Evolutionary conservation across 768 basidiomycete species (phyloP), one percentile per base, ranked within the genome.

Genomic region (Hygrophoropsis aurantiaca): DNA sequence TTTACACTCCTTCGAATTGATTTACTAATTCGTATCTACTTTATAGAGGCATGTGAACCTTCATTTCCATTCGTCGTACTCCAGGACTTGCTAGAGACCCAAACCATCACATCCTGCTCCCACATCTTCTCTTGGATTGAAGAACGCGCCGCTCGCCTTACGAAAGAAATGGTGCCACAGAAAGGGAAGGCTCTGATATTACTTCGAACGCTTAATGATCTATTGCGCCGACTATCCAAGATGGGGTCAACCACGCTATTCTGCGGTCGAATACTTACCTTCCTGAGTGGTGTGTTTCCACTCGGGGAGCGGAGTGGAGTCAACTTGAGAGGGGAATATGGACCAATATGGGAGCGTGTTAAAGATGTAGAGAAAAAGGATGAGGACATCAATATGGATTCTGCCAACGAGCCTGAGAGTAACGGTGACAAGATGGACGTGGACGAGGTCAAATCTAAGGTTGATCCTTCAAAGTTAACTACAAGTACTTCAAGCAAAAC

Each of bases 61-160:
- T 77, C 77, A 2, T 84, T 91, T 52, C 84, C 90, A 1, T 83
- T 93, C 51, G 72, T 72, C 26, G 73, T 88, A 11, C 77, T 93
- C 1, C 85, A 90, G 59, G 90, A 92, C 57, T 73, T 94, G 16
- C 72, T 94, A 42, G 92, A 94, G 64, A 83, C 81, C 1, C 90
- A 93, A 52, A 93, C 92, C 5, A 87, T 94, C 51, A 65, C 73
- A 1, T 91, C 89, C 15, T 94, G 92, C 60, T 89, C 89, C 9
- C 84, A 87, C 53, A 81, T 94, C 19, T 92, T 94, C 68, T 84
- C 84, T 3, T 94, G 90, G 87, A 85, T 94, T 40, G 91, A 94
- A 69, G 65, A 65, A 47, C 82, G 88, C 21, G 79, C 84, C 1
- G 66, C 73, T 13, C 76, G 86, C 13, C 74, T 94, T 30, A 94